Base-by-base conservation (phyloP, 169 alveolate genomes). In the Plasmodium berghei region DNA sequence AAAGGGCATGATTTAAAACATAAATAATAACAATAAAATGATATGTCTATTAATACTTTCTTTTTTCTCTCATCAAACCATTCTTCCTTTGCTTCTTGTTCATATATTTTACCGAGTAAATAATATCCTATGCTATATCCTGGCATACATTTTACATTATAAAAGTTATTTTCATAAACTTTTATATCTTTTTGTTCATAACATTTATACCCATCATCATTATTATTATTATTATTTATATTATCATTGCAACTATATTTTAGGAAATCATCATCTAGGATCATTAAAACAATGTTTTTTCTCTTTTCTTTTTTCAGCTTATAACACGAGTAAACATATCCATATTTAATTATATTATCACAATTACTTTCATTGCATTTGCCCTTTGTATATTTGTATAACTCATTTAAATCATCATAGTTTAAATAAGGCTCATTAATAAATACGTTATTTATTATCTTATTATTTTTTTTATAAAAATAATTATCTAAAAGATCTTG, bases 101-200 rank as follows among this genome's bases (percentile, higher is more conserved):
- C 90, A 45, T 55, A 80, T 58, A 80, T 26, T 66, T 80, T 80
- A 16, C 90, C 90, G 62, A 80, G 26, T 24, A 80, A 66, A 28
- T 80, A 80, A 80, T 80, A 80, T 16, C 72, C 90, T 18, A 40
- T 71, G 66, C 90, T 80, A 64, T 80, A 70, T 1, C 90, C 90
- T 18, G 90, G 90, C 10, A 80, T 26, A 22, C 45, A 34, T 64
- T 80, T 54, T 16, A 80, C 75, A 66, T 80, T 49, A 61, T 80
- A 54, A 66, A 66, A 80, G 16, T 34, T 80, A 14, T 80, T 28
- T 48, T 48, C 69, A 80, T 80, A 80, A 66, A 66, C 12, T 24
- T 80, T 18, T 20, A 80, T 54, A 80, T 80, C 49, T 49, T 72
- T 72, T 54, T 72, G 49, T 14, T 72, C 67, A 58, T 72, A 72